phyloP scores from a whole-genome alignment of 192 early-diverging fungal species.

The Geranomyces michiganensis region DNA sequence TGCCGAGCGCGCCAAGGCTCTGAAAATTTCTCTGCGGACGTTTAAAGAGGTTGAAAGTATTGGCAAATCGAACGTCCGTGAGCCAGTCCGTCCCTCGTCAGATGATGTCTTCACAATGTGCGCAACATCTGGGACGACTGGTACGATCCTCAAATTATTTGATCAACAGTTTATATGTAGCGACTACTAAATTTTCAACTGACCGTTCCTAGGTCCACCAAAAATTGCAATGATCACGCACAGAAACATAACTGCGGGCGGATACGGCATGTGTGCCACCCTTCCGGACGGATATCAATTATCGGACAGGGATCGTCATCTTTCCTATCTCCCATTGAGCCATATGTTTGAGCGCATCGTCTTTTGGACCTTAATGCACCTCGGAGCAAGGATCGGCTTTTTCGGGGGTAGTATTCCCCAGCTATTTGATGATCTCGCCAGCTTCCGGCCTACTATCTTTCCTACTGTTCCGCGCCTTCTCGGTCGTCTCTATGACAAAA shows the following conservation, averaged over 20 bases:
- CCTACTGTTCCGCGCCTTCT: constrained; percentile 84
- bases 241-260: constrained; percentile 23
- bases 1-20: constrained; percentile 18
- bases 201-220: no score
- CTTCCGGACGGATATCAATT: constrained; percentile 7
- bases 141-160: no score
- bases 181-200: no score
- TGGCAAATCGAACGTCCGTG: constrained; percentile 46
- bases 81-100: constrained; percentile 61
- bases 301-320: constrained; percentile 43
- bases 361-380: constrained; percentile 8
- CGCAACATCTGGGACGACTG: constrained; percentile 77
- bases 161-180: no score
- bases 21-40: constrained; percentile 22
- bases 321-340: constrained; percentile 77
- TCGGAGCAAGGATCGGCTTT: constrained; percentile 71
- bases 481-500: constrained; percentile 81
- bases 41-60: constrained; percentile 39
- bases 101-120: constrained; percentile 60
- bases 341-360: constrained; percentile 78
- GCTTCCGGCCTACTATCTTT: constrained; percentile 82
- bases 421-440: constrained; percentile 81
- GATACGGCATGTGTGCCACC: constrained; percentile 23
- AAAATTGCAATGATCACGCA: constrained; percentile 22
- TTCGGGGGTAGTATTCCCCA: constrained; percentile 67